phyloP scores from a whole-genome alignment of 2,329 filamentous ascomycete genomes.

The Fusarium bulbicola region DNA sequence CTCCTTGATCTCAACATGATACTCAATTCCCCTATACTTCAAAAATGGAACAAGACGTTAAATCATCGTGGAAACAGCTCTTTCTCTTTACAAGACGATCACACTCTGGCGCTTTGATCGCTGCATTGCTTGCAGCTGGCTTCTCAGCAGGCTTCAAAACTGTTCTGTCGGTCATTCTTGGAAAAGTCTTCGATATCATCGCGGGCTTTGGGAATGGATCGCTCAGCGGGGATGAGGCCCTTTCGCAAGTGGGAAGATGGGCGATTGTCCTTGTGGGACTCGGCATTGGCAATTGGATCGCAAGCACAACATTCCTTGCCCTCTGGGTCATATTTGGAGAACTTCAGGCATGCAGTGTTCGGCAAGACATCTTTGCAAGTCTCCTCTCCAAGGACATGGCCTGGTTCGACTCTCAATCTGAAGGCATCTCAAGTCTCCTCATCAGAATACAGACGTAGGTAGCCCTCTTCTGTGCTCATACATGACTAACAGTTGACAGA shows the following conservation, averaged over 20 bases:
- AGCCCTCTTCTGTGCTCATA: fast-evolving
- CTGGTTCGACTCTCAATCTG: constrained; percentile 81
- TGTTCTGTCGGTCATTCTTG: constrained; percentile 74
- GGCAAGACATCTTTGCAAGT: constrained; percentile 71
- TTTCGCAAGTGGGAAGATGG: constrained; percentile 65
- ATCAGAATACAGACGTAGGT: constrained; percentile 77
- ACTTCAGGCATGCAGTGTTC: constrained; percentile 74
- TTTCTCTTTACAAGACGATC: constrained; percentile 76
- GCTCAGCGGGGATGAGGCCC: constrained; percentile 59
- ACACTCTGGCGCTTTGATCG: constrained; percentile 64
- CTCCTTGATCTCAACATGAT: background rate
- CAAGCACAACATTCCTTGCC: constrained; percentile 72
- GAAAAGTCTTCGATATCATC: constrained; percentile 78
- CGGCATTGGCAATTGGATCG: constrained; percentile 71
- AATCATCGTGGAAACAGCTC: constrained; percentile 57
- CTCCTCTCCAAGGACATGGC: constrained; percentile 77
- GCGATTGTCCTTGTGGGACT: constrained; percentile 71
- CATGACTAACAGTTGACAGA: constrained; percentile 54
- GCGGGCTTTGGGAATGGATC: constrained; percentile 69
- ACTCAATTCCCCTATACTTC: background rate
- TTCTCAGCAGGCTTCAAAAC: constrained; percentile 71
- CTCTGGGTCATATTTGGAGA: constrained; percentile 84
- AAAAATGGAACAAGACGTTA: constrained; percentile 30
- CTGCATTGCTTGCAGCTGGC: constrained; percentile 65
- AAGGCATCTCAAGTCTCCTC: constrained; percentile 77